Evolutionary conservation across 2,329 filamentous ascomycete species (phyloP).

Genomic region (Metarhizium guizhouense): DNA sequence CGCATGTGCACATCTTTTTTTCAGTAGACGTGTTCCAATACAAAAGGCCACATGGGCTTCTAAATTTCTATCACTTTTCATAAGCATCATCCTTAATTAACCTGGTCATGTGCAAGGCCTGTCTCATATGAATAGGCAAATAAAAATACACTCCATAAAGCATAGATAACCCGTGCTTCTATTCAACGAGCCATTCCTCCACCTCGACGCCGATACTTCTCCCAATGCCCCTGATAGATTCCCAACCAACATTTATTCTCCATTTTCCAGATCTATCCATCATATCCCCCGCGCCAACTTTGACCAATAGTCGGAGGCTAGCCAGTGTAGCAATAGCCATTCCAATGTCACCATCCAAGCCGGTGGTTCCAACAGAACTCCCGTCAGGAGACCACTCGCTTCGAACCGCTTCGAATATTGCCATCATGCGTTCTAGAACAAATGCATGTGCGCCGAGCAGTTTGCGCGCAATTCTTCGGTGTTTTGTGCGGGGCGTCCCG

Average conservation of each 20-base stretch:
- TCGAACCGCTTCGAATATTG: conserved; percentile 63
- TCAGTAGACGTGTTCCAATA: not conserved
- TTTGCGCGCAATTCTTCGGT: conserved; percentile 67
- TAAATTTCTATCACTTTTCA: not conserved
- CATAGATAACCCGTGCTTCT: not conserved
- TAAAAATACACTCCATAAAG: not conserved
- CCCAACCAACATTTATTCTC: conserved; percentile 73
- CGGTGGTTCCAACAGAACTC: conserved; percentile 17
- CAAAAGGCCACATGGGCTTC: not conserved
- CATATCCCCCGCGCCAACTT: conserved; percentile 53
- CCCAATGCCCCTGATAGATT: conserved; percentile 61
- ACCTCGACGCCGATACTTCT: conserved; percentile 69
- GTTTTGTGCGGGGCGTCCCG: conserved; percentile 34
- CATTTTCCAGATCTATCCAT: conserved; percentile 65
- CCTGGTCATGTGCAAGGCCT: not conserved
- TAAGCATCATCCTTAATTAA: not conserved
- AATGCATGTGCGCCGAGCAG: conserved; percentile 71
- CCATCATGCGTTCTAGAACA: conserved; percentile 67
- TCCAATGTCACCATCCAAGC: conserved; percentile 46
- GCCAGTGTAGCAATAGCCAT: conserved; percentile 64
- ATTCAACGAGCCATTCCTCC: conserved; percentile 67
- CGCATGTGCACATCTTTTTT: not conserved
- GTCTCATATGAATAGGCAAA: not conserved
- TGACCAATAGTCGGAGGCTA: conserved; percentile 59
- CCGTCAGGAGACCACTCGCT: conserved; percentile 38